Evolutionary conservation across 2,329 filamentous ascomycete genomes (phyloP), one percentile per base, ranked within the genome.

Genomic region (Xylaria sp.): DNA sequence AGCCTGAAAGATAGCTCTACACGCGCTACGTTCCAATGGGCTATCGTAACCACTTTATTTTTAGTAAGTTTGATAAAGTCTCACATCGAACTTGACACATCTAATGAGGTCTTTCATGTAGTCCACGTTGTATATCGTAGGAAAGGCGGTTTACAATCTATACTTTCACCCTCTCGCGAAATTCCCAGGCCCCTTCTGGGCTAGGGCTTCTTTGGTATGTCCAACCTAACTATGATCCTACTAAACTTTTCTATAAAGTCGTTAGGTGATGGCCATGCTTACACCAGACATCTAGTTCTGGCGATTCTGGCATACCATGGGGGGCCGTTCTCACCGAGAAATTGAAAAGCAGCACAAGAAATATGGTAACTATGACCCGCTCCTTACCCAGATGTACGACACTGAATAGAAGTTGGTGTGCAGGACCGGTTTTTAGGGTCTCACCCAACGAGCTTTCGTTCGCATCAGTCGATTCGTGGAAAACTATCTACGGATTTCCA

Each of bases 371-470:
- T 43, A n/a, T 28, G 20, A 46, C 13, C 6, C 23, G 2, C 39
- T 25, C 18, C 2, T 31, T 12, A 15, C 20, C 7, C 46, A 28
- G 13, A 12, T 46, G 7, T 8, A n/a, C 3, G 7, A 4, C n/a
- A 12, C 55, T 58, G 18, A 57, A 43, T 3, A 5, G 8, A 43
- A 58, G 7, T 18, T 12, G 20, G 7, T 31, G 7, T 5, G n/a
- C n/a, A 74, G 72, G 72, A 2, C 33, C 55, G 8, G 72, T 74
- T 7, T 62, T 74, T 8, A 64, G 73, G 0, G 71, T 74, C 4
- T 69, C 68, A 12, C 73, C 73, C 1, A 72, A 71, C 49, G 73
- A 74, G 62, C 41, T 74, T 73, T 74, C 55, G 13, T 58, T 58
- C 28, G 62, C 1, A 62, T 58, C 68, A 5, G 41, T 69, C 1